Conservation (phyloP, 352 stramenopile species). For the Phytophthora pisi region DNA sequence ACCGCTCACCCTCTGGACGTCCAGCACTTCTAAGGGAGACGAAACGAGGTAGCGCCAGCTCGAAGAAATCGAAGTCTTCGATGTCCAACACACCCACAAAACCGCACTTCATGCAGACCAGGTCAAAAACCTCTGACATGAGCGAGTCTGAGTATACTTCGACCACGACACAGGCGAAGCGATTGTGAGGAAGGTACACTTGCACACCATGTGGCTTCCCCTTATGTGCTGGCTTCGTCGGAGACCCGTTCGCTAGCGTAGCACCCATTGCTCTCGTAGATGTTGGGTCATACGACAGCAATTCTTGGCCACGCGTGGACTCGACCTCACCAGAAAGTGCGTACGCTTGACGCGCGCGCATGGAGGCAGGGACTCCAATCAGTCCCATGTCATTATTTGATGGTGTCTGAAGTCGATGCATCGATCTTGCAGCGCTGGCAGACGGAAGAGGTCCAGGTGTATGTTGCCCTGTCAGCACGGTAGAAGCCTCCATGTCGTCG, state of each 20-base stretch:
- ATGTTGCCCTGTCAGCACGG: slow-evolving; percentile 34
- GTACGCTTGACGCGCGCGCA: slow-evolving; percentile 56
- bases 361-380: slow-evolving; percentile 40
- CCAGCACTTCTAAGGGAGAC: slow-evolving; percentile 86
- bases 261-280: slow-evolving; percentile 65
- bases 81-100: slow-evolving; percentile 75
- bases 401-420: slow-evolving; percentile 75
- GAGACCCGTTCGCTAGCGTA: slow-evolving; percentile 45
- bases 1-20: slow-evolving; percentile 81
- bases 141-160: slow-evolving; percentile 57
- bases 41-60: slow-evolving; percentile 82
- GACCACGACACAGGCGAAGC: slow-evolving; percentile 83
- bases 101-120: slow-evolving; percentile 78
- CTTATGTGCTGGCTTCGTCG: slow-evolving; percentile 45
- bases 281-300: slow-evolving; percentile 61
- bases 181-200: slow-evolving; percentile 87
- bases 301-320: slow-evolving; percentile 59
- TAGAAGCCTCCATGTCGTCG: slow-evolving; percentile 52
- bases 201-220: slow-evolving; percentile 56
- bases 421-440: slow-evolving; percentile 56
- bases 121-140: slow-evolving; percentile 77
- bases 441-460: slow-evolving; percentile 53
- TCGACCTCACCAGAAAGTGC: slow-evolving; percentile 51
- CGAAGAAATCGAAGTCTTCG: slow-evolving; percentile 87
- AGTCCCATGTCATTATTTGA: slow-evolving; percentile 46